Conservation (phyloP, 305 asterid species). For the Ajuga reptans region DNA sequence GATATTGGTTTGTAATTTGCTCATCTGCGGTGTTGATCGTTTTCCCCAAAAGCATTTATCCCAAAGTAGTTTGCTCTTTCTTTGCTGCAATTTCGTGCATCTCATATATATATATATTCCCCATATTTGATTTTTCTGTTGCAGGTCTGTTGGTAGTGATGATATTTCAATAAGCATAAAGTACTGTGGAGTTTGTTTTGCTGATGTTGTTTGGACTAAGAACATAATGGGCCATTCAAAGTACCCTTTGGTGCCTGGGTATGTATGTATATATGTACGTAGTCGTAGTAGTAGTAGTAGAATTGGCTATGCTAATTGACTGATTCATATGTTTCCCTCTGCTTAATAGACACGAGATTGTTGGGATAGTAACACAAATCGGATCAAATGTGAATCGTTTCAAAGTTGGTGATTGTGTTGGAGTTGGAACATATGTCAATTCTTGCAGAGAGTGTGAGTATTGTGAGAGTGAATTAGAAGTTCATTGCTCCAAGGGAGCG, state of each 20-base stretch:
- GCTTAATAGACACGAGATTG: constrained; percentile 70
- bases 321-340: constrained; percentile 9
- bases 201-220: constrained; percentile 79
- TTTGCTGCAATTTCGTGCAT: not conserved
- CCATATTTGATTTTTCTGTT: not conserved
- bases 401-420: constrained; percentile 68
- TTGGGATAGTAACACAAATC: constrained; percentile 58
- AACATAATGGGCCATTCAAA: constrained; percentile 53
- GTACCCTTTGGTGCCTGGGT: constrained; percentile 96
- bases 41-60: not conserved
- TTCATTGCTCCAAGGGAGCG: constrained; percentile 63
- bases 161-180: constrained; percentile 59
- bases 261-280: constrained; percentile 4
- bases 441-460: constrained; percentile 80
- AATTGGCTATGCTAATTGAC: not conserved
- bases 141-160: constrained; percentile 61
- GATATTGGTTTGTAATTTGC: not conserved
- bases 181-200: constrained; percentile 83
- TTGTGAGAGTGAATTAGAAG: constrained; percentile 48
- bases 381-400: constrained; percentile 55
- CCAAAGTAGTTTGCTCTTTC: not conserved
- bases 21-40: not conserved
- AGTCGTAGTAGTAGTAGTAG: not conserved
- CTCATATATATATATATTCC: too few relatives aligned
- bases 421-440: constrained; percentile 90